Base-by-base conservation (phyloP, 2,329 filamentous ascomycete species). In the Fusarium guadeloupense region DNA sequence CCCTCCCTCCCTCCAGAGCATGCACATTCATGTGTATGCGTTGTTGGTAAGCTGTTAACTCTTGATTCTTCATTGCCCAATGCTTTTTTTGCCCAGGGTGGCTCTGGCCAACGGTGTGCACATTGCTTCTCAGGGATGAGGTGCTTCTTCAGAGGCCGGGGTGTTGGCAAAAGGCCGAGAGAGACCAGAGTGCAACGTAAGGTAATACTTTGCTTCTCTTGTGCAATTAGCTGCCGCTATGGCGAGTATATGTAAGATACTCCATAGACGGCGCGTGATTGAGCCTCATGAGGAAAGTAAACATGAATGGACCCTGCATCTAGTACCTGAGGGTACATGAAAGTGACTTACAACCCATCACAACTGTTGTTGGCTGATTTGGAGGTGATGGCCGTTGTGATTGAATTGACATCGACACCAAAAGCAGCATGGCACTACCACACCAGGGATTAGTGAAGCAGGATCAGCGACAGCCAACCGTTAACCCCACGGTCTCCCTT, bases 391-490 rank as follows among this genome's bases (percentile, higher is more conserved):
- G 45, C 34, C 48, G 47, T 41, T 43, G 42, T 26, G 45, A 45
- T 60, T 33, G 54, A 26, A 50, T 59, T 64, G 45, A 35, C 41
- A 63, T 57, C 28, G 40, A 50, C 57, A 47, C 50, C 35, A 28
- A 28, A 39, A 17, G 42, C 40, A 17, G 42, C 40, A 17, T 35
- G 34, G 23, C 23, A 37, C 38, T 40, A 47, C 34, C 37, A 44
- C 35, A 9, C 13, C 50, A 57, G 55, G 62, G 53, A 54, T 50
- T 25, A 33, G 39, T 28, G 42, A 49, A 31, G 45, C 41, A 59
- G 57, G 54, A 64, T 61, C 53, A 48, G 42, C 59, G 56, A 67
- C 49, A 70, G 63, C 67, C 67, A 70, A 69, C 67, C 66, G 65
- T 66, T 54, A 54, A 68, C 58, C 67, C 67, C 67, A 69, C 67